Base-by-base conservation (phyloP, 139 green algal species). In the Chlorella vulgaris region DNA sequence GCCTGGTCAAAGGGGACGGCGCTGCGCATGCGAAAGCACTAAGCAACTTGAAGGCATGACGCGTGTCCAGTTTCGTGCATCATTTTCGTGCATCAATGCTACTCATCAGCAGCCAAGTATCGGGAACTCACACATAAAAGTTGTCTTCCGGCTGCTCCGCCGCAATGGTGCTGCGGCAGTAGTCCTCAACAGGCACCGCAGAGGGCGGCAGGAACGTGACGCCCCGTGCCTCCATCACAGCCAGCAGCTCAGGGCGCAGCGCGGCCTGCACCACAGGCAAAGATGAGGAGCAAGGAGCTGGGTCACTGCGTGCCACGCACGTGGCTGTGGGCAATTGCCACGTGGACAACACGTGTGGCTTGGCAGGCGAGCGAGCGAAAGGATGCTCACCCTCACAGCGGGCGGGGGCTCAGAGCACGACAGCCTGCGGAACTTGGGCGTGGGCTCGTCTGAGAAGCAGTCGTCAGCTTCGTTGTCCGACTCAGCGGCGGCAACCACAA, bases 51-150 rank as follows among this genome's bases (percentile, higher is more conserved):
- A 15, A 10, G 47, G 47, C 13, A 15, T 10, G 13, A 55, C 47
- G 47, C 47, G 47, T 15, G 15, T 55, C 47, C 47, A n/a, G n/a
- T n/a, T n/a, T n/a, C n/a, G n/a, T n/a, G n/a, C n/a, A n/a, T n/a
- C n/a, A n/a, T n/a, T n/a, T n/a, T n/a, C n/a, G n/a, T n/a, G n/a
- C n/a, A n/a, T n/a, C n/a, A n/a, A n/a, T n/a, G n/a, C n/a, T n/a
- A n/a, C n/a, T n/a, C n/a, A n/a, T n/a, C n/a, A n/a, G n/a, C 47
- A 24, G 61, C 61, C 18, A 39, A 29, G 61, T 68, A 10, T 35
- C 3, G 29, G 61, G 61, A 68, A 79, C 73, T 79, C 73, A 79
- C 73, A 79, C 50, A 43, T 83, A 83, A 50, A 83, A 83, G 35
- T 69, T 69, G 77, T 83, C 77, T 47, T 83, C 77, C 28, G 66